Evolutionary conservation across 2,329 filamentous ascomycete genomes (phyloP).

Genomic region (Penicillium sp.): DNA sequence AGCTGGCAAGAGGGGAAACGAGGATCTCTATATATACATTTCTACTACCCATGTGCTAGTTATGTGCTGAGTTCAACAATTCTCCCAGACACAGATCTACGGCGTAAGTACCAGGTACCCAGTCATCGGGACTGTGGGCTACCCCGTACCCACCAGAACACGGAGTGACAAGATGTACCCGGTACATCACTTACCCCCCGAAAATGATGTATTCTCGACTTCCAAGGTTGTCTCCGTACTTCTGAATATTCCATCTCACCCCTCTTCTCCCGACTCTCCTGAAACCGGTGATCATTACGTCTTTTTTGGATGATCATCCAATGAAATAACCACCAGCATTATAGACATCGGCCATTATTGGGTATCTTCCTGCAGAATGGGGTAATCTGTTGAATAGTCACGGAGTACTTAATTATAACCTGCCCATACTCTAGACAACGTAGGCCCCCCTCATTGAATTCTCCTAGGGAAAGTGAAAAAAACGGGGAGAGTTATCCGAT

Average conservation of each 20-base stretch:
- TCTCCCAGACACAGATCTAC: conserved; percentile 9
- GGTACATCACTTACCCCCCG: conserved; percentile 12
- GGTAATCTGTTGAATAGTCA: neutral
- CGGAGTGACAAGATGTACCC: conserved; percentile 12
- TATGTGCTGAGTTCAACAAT: conserved; percentile 1
- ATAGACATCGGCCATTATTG: neutral
- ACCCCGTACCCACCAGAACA: conserved; percentile 21
- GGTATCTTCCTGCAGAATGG: neutral
- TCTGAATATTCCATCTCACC: neutral
- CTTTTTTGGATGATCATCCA: conserved; percentile 1
- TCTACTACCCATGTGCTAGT: neutral
- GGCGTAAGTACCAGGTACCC: conserved; percentile 11
- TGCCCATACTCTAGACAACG: neutral
- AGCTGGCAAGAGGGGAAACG: neutral
- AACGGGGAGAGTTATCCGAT: neutral
- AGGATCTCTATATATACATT: neutral
- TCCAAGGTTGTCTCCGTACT: no score
- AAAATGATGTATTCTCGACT: neutral
- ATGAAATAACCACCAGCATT: conserved; percentile 1
- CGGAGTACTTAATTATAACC: neutral
- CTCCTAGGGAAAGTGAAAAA: neutral
- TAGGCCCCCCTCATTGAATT: neutral
- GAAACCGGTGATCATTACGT: conserved; percentile 12
- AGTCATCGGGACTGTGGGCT: conserved; percentile 6
- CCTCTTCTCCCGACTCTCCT: neutral